Evolutionary conservation across 2,329 filamentous ascomycete genomes (phyloP), one percentile per base, ranked within the genome.

Genomic region (Diaporthe aspalathi): DNA sequence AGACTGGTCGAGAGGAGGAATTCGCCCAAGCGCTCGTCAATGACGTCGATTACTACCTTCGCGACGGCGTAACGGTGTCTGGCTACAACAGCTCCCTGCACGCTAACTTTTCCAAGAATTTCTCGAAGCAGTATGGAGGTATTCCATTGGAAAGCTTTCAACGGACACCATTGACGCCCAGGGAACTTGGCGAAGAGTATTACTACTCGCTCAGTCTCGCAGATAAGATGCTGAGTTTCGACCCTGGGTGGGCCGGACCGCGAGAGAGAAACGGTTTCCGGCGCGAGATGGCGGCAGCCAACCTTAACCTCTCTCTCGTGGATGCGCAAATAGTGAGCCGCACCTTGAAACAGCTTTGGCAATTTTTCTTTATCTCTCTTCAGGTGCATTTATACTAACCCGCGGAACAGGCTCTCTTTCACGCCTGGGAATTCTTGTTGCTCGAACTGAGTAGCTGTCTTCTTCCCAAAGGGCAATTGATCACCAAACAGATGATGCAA

Each of bases 31-130:
- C 89, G 12, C 84, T 98, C 1, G 86, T 94, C 22, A 87, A 90
- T 35, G 91, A 94, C 74, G 83, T 99, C 9, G 88, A 91, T 67
- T 98, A 96, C 83, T 93, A 94, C 75, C 84, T 94, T 22, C 89
- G 93, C 43, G 91, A 94, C 76, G 95, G 92, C 2, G 91, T 95
- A 8, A 86, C 89, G 60, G 90, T 95, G n/a, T 89, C 91, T 22
- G 90, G 90, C 16, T 98, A 98, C 82, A 98, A 98, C 79, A 86
- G 88, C 56, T 97, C 95, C 3, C 84, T 98, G 56, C 96, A 99
- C 78, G 86, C 87, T 43, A 97, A 97, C 76, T 89, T 99, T 75
- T 90, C 92, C 72, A 91, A 90, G 77, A 98, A 99, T 79, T 93
- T 99, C 77, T 89, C 92, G 74, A 88, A 87, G 74, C 92, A 92